Base-by-base conservation (phyloP, 2,329 filamentous ascomycete genomes). In the Aspergillus fijiensis region DNA sequence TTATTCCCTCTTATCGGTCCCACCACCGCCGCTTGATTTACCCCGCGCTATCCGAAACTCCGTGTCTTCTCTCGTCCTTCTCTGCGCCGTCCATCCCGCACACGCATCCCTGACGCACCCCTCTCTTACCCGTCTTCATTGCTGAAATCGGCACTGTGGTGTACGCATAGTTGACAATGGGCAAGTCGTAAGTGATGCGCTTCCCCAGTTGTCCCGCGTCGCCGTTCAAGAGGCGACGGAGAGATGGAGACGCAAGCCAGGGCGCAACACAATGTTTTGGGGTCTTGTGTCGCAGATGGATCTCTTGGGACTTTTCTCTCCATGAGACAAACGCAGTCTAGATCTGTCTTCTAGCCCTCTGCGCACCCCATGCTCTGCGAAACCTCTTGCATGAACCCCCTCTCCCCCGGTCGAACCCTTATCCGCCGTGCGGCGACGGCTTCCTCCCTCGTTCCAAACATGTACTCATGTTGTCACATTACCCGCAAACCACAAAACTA, bases 121-220 rank as follows among this genome's bases (percentile, higher is more conserved):
- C 19, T 7, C 33, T 19, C 27, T 3, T 25, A 19, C 33, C 7
- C 5, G 14, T 10, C 49, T 35, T 11, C n/a, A n/a, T n/a, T n/a
- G n/a, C n/a, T n/a, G n/a, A 6, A 54, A 3, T 53, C 42, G 42
- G 11, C 33, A 21, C 12, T 51, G 51, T 57, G 45, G 33, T 42
- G 53, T 35, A 6, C 57, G 59, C 60, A 61, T 61, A 52, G 60
- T 68, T 65, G 59, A 73, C 55, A 45, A 75, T 75, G 73, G 73
- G 73, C 51, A 75, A 75, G 66, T 75, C 73, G 73, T 75, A 69
- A 74, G 73, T 73, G 48, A 33, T 52, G 45, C 45, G 53, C 47
- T 52, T 49, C 33, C 57, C 51, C 51, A 29, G 52, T 60, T 58
- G 55, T 47, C 55, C 63, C 54, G 56, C 62, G 54, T 58, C 55